Evolutionary conservation across 176 grass and related monocot species (phyloP), one percentile per base, ranked within the genome.

Genomic region (Oryza glaberrima): DNA sequence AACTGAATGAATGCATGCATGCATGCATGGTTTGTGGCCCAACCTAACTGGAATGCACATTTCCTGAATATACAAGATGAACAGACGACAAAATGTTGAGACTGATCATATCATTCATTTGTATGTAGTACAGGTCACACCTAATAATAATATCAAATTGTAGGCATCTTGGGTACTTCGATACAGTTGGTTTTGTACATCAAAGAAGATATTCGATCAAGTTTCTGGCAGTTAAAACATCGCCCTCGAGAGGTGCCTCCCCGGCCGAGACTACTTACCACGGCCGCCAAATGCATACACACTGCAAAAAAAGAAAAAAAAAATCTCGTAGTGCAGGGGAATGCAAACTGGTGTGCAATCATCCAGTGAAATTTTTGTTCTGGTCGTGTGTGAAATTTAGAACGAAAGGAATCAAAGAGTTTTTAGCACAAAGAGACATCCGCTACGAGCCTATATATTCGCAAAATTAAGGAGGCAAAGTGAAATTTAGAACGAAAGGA

Each of bases 11-110:
- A 32, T 32, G 30, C 30, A 36, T 22, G 9, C 43, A 44, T 58
- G 56, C 48, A 22, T 22, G 43, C 9, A 10, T 10, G 45, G 54
- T 58, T 15, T 11, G 7, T 74, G 72, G 72, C 26, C 72, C 48
- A 51, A 72, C 19, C 77, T 40, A 56, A 73, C 49, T 68, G 73
- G 52, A 19, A 46, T 0, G 22, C 81, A 20, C 44, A 0, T 70
- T 44, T 52, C 44, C 67, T 38, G 54, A 13, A 86, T 28, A 66
- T 13, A 67, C 56, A 67, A 44, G 45, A 23, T 30, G 11, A 5
- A 58, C 86, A 58, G 81, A 88, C 81, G 52, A 58, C 17, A 4
- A 88, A 83, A 68, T 61, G 25, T 11, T 9, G n/a, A 58, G 54
- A 58, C 19, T 22, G 20, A 67, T 14, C 15, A 65, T 56, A 67